Evolutionary conservation across 2,329 filamentous ascomycete genomes (phyloP), one percentile per base, ranked within the genome.

Genomic region (Verticillium zaregamsianum): DNA sequence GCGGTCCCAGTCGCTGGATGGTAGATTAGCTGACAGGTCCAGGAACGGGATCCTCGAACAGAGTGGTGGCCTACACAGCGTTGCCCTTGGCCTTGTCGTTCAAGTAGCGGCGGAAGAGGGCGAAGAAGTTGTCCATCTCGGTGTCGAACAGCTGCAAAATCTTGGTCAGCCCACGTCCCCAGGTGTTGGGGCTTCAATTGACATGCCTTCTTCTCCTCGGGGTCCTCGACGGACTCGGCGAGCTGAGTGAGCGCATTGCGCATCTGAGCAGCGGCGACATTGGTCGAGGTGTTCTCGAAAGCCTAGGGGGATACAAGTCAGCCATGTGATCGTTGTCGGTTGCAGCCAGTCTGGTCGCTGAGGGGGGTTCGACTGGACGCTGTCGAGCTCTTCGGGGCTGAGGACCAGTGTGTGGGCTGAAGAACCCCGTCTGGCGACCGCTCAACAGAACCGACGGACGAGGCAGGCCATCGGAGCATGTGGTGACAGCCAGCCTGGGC

Each of bases 41-140:
- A 12, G 28, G 57, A 54, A 28, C 23, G 35, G n/a, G 55, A 31
- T 62, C 20, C 58, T 17, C 25, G 57, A 58, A 60, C 49, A 59
- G n/a, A 61, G 49, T 57, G 63, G 62, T 28, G 28, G 78, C 86
- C 68, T 83, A 90, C 86, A 95, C 87, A 59, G 88, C 88, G 76
- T 95, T 97, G 77, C 94, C 93, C 88, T 98, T 98, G 74, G 95
- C 94, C 85, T 97, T 97, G 83, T 98, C 95, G 76, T 97, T 97
- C 66, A 99, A 84, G 80, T 97, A 99, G 80, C 95, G 89, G 75
- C 95, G 91, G 90, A 99, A 99, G 65, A 99, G 90, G 64, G 93
- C 90, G 76, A 99, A 99, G 86, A 99, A 99, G 88, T 99, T 99
- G 87, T 99, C 95, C 93, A 97, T 98, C 82, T 99, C 94, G 5